These are phyloP conservation scores for Pichia eremophila DNA, from an alignment of 805 yeast genomes.

Conservation along the genomic window DNA sequence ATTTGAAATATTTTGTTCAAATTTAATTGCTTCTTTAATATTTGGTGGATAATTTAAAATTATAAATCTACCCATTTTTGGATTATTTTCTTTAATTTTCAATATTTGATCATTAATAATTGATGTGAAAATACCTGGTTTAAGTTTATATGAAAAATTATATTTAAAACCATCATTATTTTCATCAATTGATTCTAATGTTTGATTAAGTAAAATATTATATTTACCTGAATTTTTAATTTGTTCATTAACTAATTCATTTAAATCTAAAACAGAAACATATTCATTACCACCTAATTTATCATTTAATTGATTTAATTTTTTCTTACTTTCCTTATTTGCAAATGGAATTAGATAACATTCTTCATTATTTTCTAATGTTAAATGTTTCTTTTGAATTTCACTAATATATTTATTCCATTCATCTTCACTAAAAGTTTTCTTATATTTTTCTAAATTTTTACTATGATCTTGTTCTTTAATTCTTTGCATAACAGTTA, in stretches of 20 bases:
- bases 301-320: constrained; percentile 9
- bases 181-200: constrained; percentile 19
- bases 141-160: constrained; percentile 24
- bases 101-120: constrained; percentile 31
- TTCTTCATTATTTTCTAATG: constrained; percentile 18
- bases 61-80: constrained; percentile 37
- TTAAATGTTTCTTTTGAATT: constrained; percentile 24
- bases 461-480: constrained; percentile 24
- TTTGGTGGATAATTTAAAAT: constrained; percentile 51
- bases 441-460: constrained; percentile 25
- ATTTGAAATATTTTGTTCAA: constrained; percentile 59
- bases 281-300: constrained; percentile 12
- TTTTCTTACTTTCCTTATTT: not conserved
- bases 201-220: constrained; percentile 42
- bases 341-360: constrained; percentile 25
- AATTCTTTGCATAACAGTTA: constrained; percentile 22
- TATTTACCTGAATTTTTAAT: constrained; percentile 32
- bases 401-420: constrained; percentile 31
- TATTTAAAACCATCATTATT: constrained; percentile 23
- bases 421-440: constrained; percentile 39
- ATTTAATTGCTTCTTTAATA: constrained; percentile 59
- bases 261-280: constrained; percentile 42
- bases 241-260: constrained; percentile 37
- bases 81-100: constrained; percentile 15
- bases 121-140: constrained; percentile 42